These are phyloP conservation scores for Aspergillus transmontanensis DNA, from an alignment of 2,329 filamentous ascomycete genomes.

Conservation along the genomic window DNA sequence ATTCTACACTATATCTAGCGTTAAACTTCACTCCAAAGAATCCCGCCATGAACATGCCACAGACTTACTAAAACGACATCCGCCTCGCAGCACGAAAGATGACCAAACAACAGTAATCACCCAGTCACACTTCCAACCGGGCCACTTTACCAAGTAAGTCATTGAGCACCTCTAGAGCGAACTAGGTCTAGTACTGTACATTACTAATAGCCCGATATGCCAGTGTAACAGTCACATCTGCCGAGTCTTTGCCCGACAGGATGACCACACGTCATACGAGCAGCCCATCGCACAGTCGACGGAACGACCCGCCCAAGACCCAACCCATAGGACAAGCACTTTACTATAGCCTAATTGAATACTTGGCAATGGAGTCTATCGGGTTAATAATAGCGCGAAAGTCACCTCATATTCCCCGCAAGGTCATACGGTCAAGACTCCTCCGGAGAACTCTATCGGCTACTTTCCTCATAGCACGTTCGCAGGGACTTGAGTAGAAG, in stretches of 20 bases:
- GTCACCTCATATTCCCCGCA: background rate
- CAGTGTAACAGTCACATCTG: background rate
- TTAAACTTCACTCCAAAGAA: no score
- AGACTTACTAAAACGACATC: background rate
- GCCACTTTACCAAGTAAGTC: background rate
- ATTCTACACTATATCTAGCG: no score
- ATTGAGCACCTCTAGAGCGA: background rate
- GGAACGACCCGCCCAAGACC: background rate
- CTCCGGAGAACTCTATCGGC: no score
- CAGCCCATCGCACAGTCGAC: background rate
- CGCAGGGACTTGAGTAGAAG: background rate
- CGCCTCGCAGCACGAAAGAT: background rate
- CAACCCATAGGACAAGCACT: background rate
- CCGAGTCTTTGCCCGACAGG: background rate
- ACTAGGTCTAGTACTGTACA: background rate
- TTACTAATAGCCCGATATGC: rapidly evolving
- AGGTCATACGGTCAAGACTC: no score
- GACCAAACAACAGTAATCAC: background rate
- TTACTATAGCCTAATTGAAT: background rate
- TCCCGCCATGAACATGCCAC: no score
- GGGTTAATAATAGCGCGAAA: background rate
- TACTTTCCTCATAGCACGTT: no score
- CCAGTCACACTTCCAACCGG: background rate
- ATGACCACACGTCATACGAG: no score
- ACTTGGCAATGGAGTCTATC: background rate